Evolutionary conservation across 306 rosid species (phyloP).

Genomic region (Sophora flavescens): DNA sequence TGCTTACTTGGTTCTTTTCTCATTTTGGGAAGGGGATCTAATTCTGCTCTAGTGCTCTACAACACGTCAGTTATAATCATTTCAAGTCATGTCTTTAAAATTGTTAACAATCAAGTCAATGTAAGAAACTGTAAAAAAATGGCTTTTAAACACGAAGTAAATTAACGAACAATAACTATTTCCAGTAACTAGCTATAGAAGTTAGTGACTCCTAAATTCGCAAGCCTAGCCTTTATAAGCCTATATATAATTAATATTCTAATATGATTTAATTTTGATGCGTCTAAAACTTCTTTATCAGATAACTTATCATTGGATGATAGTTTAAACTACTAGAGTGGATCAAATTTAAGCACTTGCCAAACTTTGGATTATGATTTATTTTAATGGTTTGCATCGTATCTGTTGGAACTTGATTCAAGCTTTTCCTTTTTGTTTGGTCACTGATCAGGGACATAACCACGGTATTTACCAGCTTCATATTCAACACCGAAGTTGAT

Average conservation of each 20-base stretch:
- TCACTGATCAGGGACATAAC: conserved; percentile 61
- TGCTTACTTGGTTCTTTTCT: not conserved
- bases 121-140: too few relatives aligned
- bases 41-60: too few relatives aligned
- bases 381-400: conserved; percentile 16
- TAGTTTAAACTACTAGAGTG: too few relatives aligned
- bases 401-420: conserved; percentile 30
- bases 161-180: not conserved
- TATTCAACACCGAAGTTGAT: conserved; percentile 74
- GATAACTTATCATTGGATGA: too few relatives aligned
- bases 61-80: not conserved
- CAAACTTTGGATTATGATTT: not conserved
- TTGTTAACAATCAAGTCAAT: not conserved
- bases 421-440: conserved; percentile 36
- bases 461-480: conserved; percentile 73
- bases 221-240: too few relatives aligned
- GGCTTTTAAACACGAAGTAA: too few relatives aligned
- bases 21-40: not conserved
- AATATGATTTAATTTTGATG: too few relatives aligned
- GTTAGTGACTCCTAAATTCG: not conserved
- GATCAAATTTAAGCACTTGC: not conserved
- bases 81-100: not conserved
- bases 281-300: too few relatives aligned
- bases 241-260: too few relatives aligned
- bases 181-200: not conserved